Evolutionary conservation across 1,284 basidiomycete genomes (phyloP), one percentile per base, ranked within the genome.

Genomic region (Marasmius fiardii): DNA sequence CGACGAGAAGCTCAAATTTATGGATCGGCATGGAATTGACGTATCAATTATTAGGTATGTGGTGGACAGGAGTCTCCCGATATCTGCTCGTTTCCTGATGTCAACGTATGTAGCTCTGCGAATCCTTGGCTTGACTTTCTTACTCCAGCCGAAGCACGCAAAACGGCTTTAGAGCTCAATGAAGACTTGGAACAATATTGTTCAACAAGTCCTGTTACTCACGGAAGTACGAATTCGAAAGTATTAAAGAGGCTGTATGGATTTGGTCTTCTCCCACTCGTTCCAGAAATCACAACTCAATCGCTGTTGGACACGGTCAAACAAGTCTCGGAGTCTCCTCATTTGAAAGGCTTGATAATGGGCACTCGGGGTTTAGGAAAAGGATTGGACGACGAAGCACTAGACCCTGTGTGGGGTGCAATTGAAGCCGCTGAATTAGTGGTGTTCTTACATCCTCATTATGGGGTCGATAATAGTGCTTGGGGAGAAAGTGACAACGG

Each of bases 91-190:
- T 52, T 43, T 7, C 43, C 45, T 24, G 21, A 20, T 33, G 14
- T 51, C 26, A 47, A n/a, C 6, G 28, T 10, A 33, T 26, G 43
- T 20, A 60, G 59, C 31, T 56, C 59, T 31, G 92, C 92, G 26
- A 93, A 94, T 65, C 91, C 92, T 12, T 94, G 92, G 92, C 79
- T 94, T 23, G 92, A 94, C 68, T 93, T 92, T 66, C 77, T 94
- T 26, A 68, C 85, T 4, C 78, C 88, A 7, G 64, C 78, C n/a
- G 80, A 85, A 51, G 92, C 92, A 7, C 76, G 81, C 50, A 65
- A 67, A 12, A 77, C 92, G 21, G 90, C 90, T 0, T 68, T 67
- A 14, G 78, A 86, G 55, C 75, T 94, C 51, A 94, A 94, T 67
- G 68, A 76, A 28, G 89, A 93, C 65, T 75, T 94, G 14, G 90